Evolutionary conservation across 163 green algal genomes (phyloP).

Genomic region (Prototheca stagnorum): DNA sequence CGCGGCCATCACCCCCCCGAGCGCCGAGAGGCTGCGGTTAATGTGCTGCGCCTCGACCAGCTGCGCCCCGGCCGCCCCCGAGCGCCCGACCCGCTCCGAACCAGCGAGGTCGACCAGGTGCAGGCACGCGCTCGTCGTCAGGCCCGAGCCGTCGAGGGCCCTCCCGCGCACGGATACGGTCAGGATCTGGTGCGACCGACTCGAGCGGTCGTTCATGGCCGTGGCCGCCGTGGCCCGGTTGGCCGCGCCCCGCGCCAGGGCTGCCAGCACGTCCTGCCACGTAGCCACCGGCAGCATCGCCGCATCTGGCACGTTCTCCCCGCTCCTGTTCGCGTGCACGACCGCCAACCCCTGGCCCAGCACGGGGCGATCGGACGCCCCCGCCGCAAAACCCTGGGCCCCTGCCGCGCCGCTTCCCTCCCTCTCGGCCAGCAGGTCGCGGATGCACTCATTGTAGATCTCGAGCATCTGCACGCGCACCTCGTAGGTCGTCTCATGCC

Average conservation of each 20-base stretch:
- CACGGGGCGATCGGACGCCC: constrained; percentile 19
- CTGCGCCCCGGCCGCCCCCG: constrained; percentile 47
- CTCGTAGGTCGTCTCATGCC: constrained; percentile 52
- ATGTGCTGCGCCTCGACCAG: constrained; percentile 81
- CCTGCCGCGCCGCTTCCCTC: background rate
- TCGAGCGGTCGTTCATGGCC: constrained; percentile 79
- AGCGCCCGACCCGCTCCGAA: constrained; percentile 12
- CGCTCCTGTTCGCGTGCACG: too few relatives aligned
- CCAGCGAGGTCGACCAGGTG: constrained; percentile 82
- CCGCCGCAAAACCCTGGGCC: background rate
- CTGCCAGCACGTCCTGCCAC: constrained; percentile 48
- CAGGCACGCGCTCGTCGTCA: constrained; percentile 60
- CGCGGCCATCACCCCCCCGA: constrained; percentile 73
- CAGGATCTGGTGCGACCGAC: constrained; percentile 46
- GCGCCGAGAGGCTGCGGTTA: constrained; percentile 67
- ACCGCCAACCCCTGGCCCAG: constrained; percentile 57
- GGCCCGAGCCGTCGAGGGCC: constrained; percentile 27
- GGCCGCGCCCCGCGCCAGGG: constrained; percentile 52
- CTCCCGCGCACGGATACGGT: constrained; percentile 72
- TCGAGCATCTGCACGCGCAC: constrained; percentile 83
- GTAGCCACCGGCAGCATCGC: constrained; percentile 41
- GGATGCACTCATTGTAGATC: constrained; percentile 85
- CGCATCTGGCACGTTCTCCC: constrained; percentile 66
- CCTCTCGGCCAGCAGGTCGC: constrained; percentile 41
- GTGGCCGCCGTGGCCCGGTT: constrained; percentile 68